phyloP scores from a whole-genome alignment of 306 rosid species.

The Styphnolobium japonicum region DNA sequence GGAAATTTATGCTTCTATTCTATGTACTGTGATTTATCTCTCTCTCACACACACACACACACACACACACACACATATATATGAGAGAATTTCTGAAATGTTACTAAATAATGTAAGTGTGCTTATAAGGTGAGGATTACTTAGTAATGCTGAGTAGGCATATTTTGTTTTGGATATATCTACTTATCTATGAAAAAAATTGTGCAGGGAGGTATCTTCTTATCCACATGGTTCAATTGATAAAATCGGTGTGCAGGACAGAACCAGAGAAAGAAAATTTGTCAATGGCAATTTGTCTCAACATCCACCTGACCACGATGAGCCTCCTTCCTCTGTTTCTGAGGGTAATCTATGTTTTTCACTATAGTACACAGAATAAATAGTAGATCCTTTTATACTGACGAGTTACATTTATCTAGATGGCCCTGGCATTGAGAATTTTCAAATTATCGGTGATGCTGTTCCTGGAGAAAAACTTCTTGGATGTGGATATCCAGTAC shows the following conservation, averaged over 20 bases:
- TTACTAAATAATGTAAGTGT: not conserved
- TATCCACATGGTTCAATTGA: conserved; percentile 30
- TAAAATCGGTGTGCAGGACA: conserved; percentile 29
- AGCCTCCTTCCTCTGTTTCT: conserved; percentile 40
- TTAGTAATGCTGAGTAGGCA: not conserved
- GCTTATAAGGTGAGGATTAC: not conserved
- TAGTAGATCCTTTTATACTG: not conserved
- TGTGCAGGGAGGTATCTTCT: conserved; percentile 52
- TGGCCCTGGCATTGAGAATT: conserved; percentile 86
- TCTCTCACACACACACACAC: not conserved
- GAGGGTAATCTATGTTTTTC: conserved; percentile 45
- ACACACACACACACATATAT: not conserved
- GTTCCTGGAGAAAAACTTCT: conserved; percentile 84
- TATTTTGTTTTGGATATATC: not conserved
- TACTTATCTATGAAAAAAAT: conserved; percentile 32
- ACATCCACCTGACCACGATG: conserved; percentile 33
- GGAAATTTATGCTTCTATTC: not conserved
- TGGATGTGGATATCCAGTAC: conserved; percentile 91
- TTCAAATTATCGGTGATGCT: conserved; percentile 89
- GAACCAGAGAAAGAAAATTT: conserved; percentile 24
- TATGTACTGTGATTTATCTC: not conserved
- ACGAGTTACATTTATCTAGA: conserved; percentile 37
- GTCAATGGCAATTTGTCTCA: conserved; percentile 38
- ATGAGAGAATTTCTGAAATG: not conserved
- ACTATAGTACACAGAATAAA: not conserved